Evolutionary conservation across 129 eudicot species (phyloP).

Genomic region (Helianthus tuberosus): DNA sequence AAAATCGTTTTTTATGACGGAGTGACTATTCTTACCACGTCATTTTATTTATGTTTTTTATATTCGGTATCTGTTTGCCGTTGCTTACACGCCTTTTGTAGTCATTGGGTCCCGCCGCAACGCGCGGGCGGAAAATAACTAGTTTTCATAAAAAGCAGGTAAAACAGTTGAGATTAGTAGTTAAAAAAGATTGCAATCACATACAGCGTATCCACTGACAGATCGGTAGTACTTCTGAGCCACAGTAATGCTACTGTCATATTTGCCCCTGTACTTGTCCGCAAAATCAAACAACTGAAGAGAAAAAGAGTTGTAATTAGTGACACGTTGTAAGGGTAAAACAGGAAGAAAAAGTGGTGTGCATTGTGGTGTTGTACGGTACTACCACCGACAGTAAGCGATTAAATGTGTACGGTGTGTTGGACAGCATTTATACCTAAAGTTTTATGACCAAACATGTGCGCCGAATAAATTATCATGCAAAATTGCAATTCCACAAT

Average conservation of each 20-base stretch:
- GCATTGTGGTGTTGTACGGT: neutral
- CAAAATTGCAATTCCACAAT: neutral
- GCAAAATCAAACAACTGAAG: slow-evolving; percentile 78
- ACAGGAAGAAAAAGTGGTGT: neutral
- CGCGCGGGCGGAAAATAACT: no score
- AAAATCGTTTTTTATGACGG: no score
- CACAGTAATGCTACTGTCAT: slow-evolving; percentile 55
- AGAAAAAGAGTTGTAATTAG: neutral
- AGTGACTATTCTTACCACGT: no score
- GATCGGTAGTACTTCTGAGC: slow-evolving; percentile 72
- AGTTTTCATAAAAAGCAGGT: neutral
- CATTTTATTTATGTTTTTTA: no score
- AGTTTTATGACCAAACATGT: slow-evolving; percentile 25
- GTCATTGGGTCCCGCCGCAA: no score
- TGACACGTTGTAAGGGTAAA: slow-evolving; percentile 18
- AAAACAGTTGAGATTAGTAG: slow-evolving; percentile 15
- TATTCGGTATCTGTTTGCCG: no score
- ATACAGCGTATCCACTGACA: slow-evolving; percentile 67
- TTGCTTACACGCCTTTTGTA: no score
- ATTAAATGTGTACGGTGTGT: slow-evolving; percentile 19
- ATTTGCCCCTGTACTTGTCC: slow-evolving; percentile 76
- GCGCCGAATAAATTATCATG: slow-evolving; percentile 24
- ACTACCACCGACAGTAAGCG: neutral
- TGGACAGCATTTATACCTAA: slow-evolving; percentile 2
- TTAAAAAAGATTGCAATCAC: slow-evolving; percentile 28